Conservation (phyloP, 257 asterid genomes). For the Nicotiana benthamiana region DNA sequence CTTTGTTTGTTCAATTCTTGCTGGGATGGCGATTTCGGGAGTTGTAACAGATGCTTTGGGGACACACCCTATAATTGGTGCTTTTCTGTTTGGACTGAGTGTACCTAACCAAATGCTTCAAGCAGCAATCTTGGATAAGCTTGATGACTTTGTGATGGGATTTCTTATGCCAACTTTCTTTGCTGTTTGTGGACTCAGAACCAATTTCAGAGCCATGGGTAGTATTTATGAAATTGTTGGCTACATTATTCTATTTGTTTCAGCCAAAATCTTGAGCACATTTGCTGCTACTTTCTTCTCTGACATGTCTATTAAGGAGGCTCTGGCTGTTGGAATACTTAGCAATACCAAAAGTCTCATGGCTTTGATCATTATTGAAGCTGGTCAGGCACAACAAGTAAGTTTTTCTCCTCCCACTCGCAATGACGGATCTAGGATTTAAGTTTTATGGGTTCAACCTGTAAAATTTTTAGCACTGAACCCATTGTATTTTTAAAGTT, state of each 20-base stretch:
- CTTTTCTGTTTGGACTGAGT: slow-evolving; percentile 65
- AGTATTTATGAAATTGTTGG: slow-evolving; percentile 8
- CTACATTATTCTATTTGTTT: slow-evolving; percentile 16
- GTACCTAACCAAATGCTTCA: slow-evolving; percentile 69
- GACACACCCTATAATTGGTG: slow-evolving; percentile 92
- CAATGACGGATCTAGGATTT: too few species aligned
- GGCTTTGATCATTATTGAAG: slow-evolving; percentile 69
- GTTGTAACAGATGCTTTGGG: slow-evolving; percentile 59
- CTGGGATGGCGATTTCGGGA: slow-evolving; percentile 46
- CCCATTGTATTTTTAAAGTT: too few species aligned
- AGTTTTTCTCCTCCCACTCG: background rate
- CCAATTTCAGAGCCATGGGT: slow-evolving; percentile 30
- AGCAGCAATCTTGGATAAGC: slow-evolving; percentile 53
- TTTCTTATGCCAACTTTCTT: slow-evolving; percentile 73
- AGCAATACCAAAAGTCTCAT: slow-evolving; percentile 61
- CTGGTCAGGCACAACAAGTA: slow-evolving; percentile 72
- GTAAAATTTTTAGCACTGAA: too few species aligned
- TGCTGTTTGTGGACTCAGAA: slow-evolving; percentile 70
- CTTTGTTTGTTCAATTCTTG: slow-evolving; percentile 55
- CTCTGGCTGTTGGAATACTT: slow-evolving; percentile 55
- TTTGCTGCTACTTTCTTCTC: slow-evolving; percentile 23
- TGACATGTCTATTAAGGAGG: slow-evolving; percentile 39
- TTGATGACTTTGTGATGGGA: slow-evolving; percentile 72
- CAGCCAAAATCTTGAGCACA: slow-evolving; percentile 45
- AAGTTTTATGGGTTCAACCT: too few species aligned